phyloP scores from a whole-genome alignment of 805 yeast genomes.

The Nakazawaea sp. region DNA sequence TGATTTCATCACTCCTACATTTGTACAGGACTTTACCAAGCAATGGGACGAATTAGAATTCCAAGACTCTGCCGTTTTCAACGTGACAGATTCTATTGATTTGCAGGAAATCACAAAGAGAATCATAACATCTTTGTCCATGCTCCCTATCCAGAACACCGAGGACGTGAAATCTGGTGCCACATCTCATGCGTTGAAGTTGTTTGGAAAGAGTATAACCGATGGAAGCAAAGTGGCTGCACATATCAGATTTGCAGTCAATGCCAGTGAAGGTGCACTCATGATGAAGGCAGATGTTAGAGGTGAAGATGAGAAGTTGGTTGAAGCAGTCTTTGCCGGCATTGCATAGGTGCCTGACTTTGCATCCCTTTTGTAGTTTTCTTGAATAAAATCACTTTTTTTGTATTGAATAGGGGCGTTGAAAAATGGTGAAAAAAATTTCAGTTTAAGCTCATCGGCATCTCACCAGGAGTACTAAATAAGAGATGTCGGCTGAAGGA shows the following conservation, averaged over 20 bases:
- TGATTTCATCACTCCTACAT: constrained; percentile 74
- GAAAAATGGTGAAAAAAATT: not conserved
- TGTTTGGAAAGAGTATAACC: constrained; percentile 72
- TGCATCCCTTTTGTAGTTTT: no score
- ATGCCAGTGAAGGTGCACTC: constrained; percentile 34
- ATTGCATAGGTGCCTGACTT: constrained; percentile 30
- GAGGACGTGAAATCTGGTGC: constrained; percentile 56
- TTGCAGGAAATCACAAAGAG: constrained; percentile 52
- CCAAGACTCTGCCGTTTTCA: constrained; percentile 62
- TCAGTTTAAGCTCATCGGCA: no score
- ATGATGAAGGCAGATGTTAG: constrained; percentile 56
- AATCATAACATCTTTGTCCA: constrained; percentile 45
- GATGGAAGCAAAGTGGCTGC: constrained; percentile 48
- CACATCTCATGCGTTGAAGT: constrained; percentile 64
- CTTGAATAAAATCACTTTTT: no score
- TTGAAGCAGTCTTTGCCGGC: constrained; percentile 45
- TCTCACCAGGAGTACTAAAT: no score
- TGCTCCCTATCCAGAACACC: constrained; percentile 70
- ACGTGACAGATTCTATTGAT: constrained; percentile 35
- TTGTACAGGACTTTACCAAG: constrained; percentile 66
- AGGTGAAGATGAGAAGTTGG: constrained; percentile 42
- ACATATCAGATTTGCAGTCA: constrained; percentile 39
- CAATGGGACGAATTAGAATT: constrained; percentile 64
- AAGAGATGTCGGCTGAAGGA: no score
- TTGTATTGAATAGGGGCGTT: not conserved